A percentile compares a stretch with the other conserved stretches of the same genome.
These are phyloP conservation scores for Neurospora africana DNA, from an alignment of 495 filamentous ascomycete species.

Conservation along the genomic window DNA sequence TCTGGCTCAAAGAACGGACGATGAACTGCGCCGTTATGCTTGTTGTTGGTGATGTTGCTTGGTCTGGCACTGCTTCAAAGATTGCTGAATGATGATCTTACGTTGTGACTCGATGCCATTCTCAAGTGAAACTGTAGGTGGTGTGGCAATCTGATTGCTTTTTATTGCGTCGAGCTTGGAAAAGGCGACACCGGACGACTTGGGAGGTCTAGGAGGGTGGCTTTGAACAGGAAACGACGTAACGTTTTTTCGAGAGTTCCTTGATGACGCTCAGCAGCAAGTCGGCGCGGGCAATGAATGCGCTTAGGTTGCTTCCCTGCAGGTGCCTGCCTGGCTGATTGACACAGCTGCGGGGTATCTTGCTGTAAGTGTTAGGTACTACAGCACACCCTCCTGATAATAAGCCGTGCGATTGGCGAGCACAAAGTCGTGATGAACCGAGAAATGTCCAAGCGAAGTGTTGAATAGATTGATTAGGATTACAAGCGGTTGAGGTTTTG, in stretches of 20 bases:
- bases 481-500: background rate
- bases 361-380: background rate
- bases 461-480: background rate
- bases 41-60: background rate
- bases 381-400: background rate
- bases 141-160: background rate
- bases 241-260: background rate
- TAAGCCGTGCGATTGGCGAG: background rate
- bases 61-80: background rate
- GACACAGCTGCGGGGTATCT: background rate
- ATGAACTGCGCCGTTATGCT: background rate
- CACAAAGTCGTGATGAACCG: background rate
- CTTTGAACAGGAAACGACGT: background rate
- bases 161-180: background rate
- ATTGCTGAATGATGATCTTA: slow-evolving; percentile 16
- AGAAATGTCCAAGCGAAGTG: background rate
- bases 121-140: background rate
- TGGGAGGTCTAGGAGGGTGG: background rate
- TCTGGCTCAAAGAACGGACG: background rate
- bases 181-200: background rate
- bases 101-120: slow-evolving; percentile 44
- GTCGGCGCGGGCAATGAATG: background rate
- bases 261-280: background rate
- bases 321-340: background rate
- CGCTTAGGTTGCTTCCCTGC: background rate